Base-by-base conservation (phyloP, 768 basidiomycete genomes). In the Lactarius psammicola region DNA sequence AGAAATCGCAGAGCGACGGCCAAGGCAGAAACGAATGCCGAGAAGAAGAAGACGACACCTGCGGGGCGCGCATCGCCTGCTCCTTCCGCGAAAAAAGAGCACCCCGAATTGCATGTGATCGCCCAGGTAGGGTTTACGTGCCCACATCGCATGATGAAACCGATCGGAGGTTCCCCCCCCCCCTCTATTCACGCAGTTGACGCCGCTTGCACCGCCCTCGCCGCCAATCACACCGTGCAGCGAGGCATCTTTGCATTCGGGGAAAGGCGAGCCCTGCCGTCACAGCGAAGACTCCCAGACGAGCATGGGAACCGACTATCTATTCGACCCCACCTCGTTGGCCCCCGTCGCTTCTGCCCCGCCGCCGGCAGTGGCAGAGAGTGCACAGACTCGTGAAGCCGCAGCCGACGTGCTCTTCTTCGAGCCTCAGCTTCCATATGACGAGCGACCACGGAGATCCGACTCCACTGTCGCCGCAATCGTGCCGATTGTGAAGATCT, bases 361-460 rank as follows among this genome's bases (percentile, higher is more conserved):
- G 26, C 23, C 31, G 10, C 44, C 17, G 18, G 9, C 15, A 20
- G 65, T 40, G 8, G 4, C 13, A 26, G 65, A 66, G 55, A 33
- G 65, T 38, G 36, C 38, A 28, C 65, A 62, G 60, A 66, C 65
- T 20, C 60, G 60, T 18, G 54, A 66, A 42, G 65, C 49, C 17
- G 60, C 65, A 1, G 38, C 55, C n/a, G 60, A 66, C 20, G 60
- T 44, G 15, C 60, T 66, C 46, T 66, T 66, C 42, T 66, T 66
- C 28, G 51, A 49, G 31, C 42, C 55, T 11, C 55, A 18, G 17
- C 30, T 33, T 33, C 31, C 33, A 31, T 36, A 23, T 53, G 46
- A 42, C 40, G 58, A 54, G 30, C 49, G 23, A 64, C 42, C 63
- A 31, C 15, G 36, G 34, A 17, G 53, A 15, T 54, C 53, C 13